Conservation (phyloP, 164 flowering plant genomes). For the Tetracentron sinense region DNA sequence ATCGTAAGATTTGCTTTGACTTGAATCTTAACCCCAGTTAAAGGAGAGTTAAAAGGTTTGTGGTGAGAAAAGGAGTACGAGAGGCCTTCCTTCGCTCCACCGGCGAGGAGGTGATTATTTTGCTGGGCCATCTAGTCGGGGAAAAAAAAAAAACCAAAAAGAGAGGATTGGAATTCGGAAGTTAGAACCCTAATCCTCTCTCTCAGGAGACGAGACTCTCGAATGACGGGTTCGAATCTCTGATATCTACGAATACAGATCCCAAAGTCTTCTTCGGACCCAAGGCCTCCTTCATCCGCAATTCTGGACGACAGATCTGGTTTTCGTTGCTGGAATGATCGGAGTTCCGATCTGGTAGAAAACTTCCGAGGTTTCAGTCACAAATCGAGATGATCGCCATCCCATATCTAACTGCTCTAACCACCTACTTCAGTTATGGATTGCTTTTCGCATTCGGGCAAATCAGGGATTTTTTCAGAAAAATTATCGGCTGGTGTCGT, state of each 20-base stretch:
- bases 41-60: too few species aligned
- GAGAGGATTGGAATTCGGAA: too few species aligned
- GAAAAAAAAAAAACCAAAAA: too few species aligned
- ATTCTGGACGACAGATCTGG: background rate
- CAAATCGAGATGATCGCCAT: background rate
- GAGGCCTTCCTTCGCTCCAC: too few species aligned
- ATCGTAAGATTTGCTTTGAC: too few species aligned
- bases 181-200: too few species aligned
- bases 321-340: slow-evolving; percentile 2
- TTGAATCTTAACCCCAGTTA: too few species aligned
- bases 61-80: too few species aligned
- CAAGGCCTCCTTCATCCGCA: background rate
- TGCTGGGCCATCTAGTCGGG: too few species aligned
- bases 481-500: slow-evolving; percentile 52
- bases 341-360: background rate
- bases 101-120: too few species aligned
- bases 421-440: background rate
- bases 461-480: slow-evolving; percentile 75
- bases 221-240: background rate
- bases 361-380: background rate
- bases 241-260: background rate
- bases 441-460: slow-evolving; percentile 50
- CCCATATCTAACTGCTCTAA: background rate
- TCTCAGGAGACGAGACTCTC: background rate
- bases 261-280: background rate